These are phyloP conservation scores for Xylaria scruposa DNA, from an alignment of 495 filamentous ascomycete species.

Conservation along the genomic window DNA sequence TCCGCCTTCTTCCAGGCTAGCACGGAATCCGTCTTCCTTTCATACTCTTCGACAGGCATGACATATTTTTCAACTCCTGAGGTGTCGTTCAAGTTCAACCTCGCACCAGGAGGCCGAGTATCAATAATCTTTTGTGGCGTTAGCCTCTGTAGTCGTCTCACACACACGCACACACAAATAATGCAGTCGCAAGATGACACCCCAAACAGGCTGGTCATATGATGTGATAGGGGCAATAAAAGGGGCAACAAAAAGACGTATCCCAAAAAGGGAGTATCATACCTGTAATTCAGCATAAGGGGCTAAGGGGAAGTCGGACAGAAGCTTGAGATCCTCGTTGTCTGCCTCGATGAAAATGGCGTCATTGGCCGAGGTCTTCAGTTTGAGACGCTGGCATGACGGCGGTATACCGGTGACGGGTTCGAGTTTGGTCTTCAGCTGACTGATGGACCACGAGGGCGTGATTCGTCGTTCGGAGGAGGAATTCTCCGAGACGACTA, in stretches of 20 bases:
- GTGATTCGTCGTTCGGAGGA: constrained; percentile 86
- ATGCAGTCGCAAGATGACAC: not conserved
- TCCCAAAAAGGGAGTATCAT: constrained; percentile 42
- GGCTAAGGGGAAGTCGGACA: constrained; percentile 68
- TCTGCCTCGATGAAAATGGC: constrained; percentile 63
- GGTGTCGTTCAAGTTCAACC: constrained; percentile 77
- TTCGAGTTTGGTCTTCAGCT: constrained; percentile 88
- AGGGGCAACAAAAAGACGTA: not conserved
- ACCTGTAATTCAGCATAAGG: constrained; percentile 80
- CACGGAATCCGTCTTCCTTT: constrained; percentile 81
- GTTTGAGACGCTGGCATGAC: constrained; percentile 72
- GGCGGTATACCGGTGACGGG: constrained; percentile 93
- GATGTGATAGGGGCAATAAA: not conserved
- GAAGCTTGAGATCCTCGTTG: constrained; percentile 69
- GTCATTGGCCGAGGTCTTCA: constrained; percentile 64
- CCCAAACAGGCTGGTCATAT: not conserved
- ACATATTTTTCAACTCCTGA: constrained; percentile 85
- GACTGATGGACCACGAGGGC: constrained; percentile 87
- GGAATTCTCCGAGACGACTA: constrained; percentile 77
- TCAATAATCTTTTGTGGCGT: constrained; percentile 70
- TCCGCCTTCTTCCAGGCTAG: constrained; percentile 92
- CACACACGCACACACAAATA: too few relatives aligned
- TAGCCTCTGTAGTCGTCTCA: constrained; percentile 2
- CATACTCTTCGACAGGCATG: constrained; percentile 82
- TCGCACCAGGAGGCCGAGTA: constrained; percentile 71